These are phyloP conservation scores for Salvia rosmarinus DNA, from an alignment of 257 asterid species.

Conservation along the genomic window DNA sequence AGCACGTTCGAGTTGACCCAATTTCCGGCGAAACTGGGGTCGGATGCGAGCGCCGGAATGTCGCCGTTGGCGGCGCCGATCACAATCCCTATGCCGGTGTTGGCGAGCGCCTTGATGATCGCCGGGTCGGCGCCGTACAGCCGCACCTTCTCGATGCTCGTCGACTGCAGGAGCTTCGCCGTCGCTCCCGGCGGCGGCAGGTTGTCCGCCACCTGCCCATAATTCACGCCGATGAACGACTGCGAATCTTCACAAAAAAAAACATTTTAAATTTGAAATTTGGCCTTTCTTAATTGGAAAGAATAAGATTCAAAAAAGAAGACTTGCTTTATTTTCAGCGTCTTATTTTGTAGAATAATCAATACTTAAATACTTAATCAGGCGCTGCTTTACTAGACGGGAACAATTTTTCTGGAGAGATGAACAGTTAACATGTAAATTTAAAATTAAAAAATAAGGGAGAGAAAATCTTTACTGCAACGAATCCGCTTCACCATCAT, in stretches of 20 bases:
- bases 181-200: slow-evolving; percentile 89
- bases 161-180: slow-evolving; percentile 72
- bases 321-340: not conserved
- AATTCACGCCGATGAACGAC: slow-evolving; percentile 85
- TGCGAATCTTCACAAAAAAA: slow-evolving; percentile 49
- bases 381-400: not conserved
- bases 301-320: not conserved
- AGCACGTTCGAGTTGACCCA: slow-evolving; percentile 80
- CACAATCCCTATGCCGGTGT: slow-evolving; percentile 79
- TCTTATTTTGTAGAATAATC: not conserved
- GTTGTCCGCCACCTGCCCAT: slow-evolving; percentile 88
- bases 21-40: slow-evolving; percentile 83
- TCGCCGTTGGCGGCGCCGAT: slow-evolving; percentile 96
- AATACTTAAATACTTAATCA: not conserved
- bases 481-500: not conserved
- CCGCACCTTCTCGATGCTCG: slow-evolving; percentile 84
- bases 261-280: not conserved
- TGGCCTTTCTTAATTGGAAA: not conserved
- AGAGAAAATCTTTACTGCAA: not conserved
- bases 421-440: too few species aligned
- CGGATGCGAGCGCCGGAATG: slow-evolving; percentile 82
- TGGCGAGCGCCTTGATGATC: slow-evolving; percentile 73
- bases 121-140: slow-evolving; percentile 91
- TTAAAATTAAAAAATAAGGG: not conserved
- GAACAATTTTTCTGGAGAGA: not conserved